Conservation (phyloP, 106 monocot genomes). For the Dioscorea zingiberensis region DNA sequence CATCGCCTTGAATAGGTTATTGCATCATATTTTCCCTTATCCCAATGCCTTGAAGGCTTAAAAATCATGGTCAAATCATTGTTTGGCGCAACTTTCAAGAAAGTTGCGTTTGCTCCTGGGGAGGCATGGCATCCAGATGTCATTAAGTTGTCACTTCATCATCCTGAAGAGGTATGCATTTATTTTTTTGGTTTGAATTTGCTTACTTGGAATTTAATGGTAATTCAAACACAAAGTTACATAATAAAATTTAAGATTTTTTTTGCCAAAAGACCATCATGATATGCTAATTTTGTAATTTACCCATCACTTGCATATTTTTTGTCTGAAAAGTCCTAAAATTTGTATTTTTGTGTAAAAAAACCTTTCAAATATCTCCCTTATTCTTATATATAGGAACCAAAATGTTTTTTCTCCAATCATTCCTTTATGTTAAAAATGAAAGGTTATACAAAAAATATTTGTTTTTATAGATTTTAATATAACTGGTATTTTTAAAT, state of each 20-base stretch:
- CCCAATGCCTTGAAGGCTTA: constrained; percentile 76
- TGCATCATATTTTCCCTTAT: constrained; percentile 68
- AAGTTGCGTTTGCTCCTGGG: constrained; percentile 46
- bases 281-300: too few relatives aligned
- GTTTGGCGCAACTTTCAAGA: constrained; percentile 72
- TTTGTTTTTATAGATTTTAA: too few relatives aligned
- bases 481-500: too few relatives aligned
- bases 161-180: constrained; percentile 74
- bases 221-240: background rate
- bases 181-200: background rate
- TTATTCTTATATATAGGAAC: too few relatives aligned
- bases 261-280: background rate
- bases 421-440: too few relatives aligned
- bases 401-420: too few relatives aligned
- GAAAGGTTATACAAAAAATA: too few relatives aligned
- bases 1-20: constrained; percentile 36
- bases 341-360: too few relatives aligned
- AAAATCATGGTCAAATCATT: constrained; percentile 75
- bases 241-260: background rate
- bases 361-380: too few relatives aligned
- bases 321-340: too few relatives aligned
- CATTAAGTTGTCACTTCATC: constrained; percentile 70
- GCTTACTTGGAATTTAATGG: background rate
- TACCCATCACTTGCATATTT: too few relatives aligned
- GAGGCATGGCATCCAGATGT: constrained; percentile 97